Evolutionary conservation across 148 eudicot species (phyloP).

Genomic region (Arbutus unedo): DNA sequence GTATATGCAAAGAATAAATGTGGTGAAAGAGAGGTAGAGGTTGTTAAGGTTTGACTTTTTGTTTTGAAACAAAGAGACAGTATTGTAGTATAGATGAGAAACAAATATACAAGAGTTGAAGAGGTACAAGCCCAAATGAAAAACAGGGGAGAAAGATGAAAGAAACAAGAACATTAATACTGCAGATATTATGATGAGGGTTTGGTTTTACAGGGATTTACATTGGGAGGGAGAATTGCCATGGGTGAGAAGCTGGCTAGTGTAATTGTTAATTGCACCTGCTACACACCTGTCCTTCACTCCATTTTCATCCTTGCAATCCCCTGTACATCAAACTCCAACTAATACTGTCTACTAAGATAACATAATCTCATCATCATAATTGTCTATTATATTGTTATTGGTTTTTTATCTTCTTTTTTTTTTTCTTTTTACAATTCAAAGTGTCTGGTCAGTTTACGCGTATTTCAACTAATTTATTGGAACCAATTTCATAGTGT

Average conservation of each 20-base stretch:
- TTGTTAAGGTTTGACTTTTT: no score
- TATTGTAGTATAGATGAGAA: neutral
- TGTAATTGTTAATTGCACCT: constrained; percentile 87
- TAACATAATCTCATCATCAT: neutral
- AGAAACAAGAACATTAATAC: neutral
- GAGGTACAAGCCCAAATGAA: neutral
- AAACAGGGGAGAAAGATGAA: neutral
- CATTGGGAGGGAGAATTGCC: constrained; percentile 27
- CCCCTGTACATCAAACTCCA: constrained; percentile 40
- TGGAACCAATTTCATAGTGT: no score
- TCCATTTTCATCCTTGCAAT: constrained; percentile 83
- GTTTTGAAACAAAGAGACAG: neutral
- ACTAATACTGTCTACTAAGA: neutral
- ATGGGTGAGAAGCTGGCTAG: constrained; percentile 59
- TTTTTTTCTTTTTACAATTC: no score
- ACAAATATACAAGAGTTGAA: neutral
- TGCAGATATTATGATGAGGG: neutral
- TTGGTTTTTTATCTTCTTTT: no score
- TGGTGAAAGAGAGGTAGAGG: neutral
- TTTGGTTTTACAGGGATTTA: neutral
- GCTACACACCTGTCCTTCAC: constrained; percentile 67
- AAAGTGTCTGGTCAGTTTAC: no score
- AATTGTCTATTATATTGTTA: neutral
- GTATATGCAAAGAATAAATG: neutral
- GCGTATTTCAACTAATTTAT: no score